phyloP scores from a whole-genome alignment of 2,329 filamentous ascomycete genomes.

The Aspergillus sp. region DNA sequence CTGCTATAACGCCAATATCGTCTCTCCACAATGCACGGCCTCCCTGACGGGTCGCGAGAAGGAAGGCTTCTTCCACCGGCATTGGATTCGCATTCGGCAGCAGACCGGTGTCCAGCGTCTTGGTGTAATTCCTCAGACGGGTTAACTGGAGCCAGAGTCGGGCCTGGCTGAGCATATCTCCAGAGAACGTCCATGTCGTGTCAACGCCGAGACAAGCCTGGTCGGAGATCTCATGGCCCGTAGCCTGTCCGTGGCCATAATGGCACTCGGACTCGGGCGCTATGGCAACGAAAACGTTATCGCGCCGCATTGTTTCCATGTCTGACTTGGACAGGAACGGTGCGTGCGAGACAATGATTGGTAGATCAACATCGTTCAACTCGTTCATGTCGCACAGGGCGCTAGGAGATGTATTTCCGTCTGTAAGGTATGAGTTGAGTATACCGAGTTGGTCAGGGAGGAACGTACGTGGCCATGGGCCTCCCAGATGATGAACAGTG shows the following conservation, averaged over 20 bases:
- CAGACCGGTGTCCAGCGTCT: not conserved
- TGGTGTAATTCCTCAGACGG: not conserved
- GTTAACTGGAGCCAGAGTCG: slow-evolving; percentile 46
- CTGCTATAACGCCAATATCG: not conserved
- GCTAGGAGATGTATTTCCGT: not conserved
- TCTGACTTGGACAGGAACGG: slow-evolving; percentile 45
- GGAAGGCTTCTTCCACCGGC: slow-evolving; percentile 6
- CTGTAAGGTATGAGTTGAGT: not conserved
- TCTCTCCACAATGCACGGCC: slow-evolving; percentile 3
- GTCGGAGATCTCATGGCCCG: slow-evolving; percentile 47
- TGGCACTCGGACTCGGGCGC: slow-evolving; percentile 62
- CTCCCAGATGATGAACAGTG: slow-evolving; percentile 3
- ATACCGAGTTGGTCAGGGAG: not conserved
- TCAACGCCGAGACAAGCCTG: slow-evolving; percentile 56
- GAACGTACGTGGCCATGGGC: slow-evolving; percentile 1
- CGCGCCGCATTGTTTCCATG: slow-evolving; percentile 45
- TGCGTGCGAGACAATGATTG: slow-evolving; percentile 44
- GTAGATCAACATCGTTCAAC: not conserved
- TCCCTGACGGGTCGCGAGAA: slow-evolving; percentile 3
- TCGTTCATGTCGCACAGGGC: not conserved
- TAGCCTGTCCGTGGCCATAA: slow-evolving; percentile 55
- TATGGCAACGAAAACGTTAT: slow-evolving; percentile 57
- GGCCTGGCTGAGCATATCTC: slow-evolving; percentile 54
- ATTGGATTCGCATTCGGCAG: slow-evolving; percentile 6
- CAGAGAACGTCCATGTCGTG: slow-evolving; percentile 54